Evolutionary conservation across 2,329 filamentous ascomycete species (phyloP).

Genomic region (Colletotrichum noveboracense): DNA sequence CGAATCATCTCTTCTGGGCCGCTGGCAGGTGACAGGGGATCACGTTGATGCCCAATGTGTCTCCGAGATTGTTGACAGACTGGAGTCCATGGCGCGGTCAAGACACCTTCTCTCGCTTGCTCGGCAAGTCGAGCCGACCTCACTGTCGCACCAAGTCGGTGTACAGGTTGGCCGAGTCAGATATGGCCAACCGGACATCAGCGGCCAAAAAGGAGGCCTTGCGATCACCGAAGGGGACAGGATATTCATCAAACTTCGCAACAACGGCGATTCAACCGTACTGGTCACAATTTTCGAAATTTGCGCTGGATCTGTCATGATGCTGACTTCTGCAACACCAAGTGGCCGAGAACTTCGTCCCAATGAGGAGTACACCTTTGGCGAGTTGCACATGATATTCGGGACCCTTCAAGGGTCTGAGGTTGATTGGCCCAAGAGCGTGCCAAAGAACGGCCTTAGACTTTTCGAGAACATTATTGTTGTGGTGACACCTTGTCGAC

Average conservation of each 20-base stretch:
- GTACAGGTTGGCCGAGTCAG: neutral
- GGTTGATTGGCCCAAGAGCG: neutral
- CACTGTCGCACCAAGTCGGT: neutral
- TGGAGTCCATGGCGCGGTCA: neutral
- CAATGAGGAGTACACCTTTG: neutral
- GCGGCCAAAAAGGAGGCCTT: neutral
- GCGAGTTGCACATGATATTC: neutral
- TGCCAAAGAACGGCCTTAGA: rapidly evolving
- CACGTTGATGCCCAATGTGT: neutral
- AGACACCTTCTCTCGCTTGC: neutral
- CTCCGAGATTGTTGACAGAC: neutral
- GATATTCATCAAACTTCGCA: neutral
- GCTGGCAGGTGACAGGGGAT: neutral
- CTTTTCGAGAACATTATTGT: neutral
- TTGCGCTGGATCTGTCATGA: neutral
- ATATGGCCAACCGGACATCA: neutral
- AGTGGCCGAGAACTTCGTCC: neutral
- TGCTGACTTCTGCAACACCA: rapidly evolving
- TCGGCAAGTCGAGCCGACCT: neutral
- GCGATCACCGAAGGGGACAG: neutral
- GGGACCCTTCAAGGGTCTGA: neutral
- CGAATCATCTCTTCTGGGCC: neutral
- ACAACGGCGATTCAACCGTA: rapidly evolving
- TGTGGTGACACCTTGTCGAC: neutral
- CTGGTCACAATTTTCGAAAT: neutral